Evolutionary conservation across 805 yeast genomes (phyloP), one percentile per base, ranked within the genome.

Genomic region (Jamesozyma piceae): DNA sequence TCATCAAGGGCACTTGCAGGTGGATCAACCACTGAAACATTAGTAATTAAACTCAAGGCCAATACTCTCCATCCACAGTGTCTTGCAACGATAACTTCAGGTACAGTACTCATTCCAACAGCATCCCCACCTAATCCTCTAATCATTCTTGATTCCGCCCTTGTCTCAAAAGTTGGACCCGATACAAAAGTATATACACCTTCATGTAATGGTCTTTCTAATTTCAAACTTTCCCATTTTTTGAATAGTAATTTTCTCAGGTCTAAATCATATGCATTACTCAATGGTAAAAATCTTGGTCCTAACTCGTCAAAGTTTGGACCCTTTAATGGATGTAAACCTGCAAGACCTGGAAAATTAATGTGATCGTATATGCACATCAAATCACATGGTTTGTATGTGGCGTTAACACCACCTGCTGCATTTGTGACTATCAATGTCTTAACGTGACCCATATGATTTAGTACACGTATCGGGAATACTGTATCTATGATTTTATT

Each of bases 51-150:
- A 49, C 92, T 82, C 34, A 90, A 62, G 0, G 97, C 97, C 48
- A 90, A 66, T 4, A 88, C 95, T 49, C 69, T 73, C 66, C 92
- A 63, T 1, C 89, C 95, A 45, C 80, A 74, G 61, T 92, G 97
- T 60, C 95, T 78, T 2, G 96, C 97, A 17, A 87, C 82, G 47
- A 87, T 77, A 2, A 87, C 95, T 63, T 90, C 98, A 0, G 98
- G 97, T 28, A 90, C 97, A 0, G 97, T 92, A 44, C 95, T 83
- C 98, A 90, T 90, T 3, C 97, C 97, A 2, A 89, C 97, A 0
- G 92, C 84, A 62, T 90, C 97, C 40, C 86, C 96, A 9, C 97
- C 97, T 24, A 82, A 49, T 5, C 66, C 51, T 46, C 78, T 63
- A 37, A 90, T 67, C 71, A 80, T 70, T 44, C 95, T 71, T n/a